phyloP scores from a whole-genome alignment of 2,329 filamentous ascomycete genomes.

The Clarireedia monteithiana region DNA sequence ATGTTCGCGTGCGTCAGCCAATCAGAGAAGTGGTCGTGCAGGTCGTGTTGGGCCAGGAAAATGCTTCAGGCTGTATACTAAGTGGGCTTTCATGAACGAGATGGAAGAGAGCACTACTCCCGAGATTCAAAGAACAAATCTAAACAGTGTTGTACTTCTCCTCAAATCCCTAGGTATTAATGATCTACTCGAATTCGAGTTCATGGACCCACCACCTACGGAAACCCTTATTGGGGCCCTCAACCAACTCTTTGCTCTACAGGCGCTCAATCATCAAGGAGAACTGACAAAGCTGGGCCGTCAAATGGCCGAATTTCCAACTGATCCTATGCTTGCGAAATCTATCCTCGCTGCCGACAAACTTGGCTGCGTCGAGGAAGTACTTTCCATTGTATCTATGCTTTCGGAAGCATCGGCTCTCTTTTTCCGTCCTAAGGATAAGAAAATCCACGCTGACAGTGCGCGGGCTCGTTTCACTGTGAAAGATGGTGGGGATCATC shows the following conservation, averaged over 20 bases:
- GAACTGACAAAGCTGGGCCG: constrained; percentile 85
- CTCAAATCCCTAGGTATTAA: constrained; percentile 89
- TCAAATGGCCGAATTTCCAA: constrained; percentile 92
- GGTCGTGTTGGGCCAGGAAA: constrained; percentile 89
- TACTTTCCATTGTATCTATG: constrained; percentile 91
- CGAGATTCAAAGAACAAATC: constrained; percentile 85
- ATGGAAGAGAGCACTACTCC: constrained; percentile 87
- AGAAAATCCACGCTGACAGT: constrained; percentile 91
- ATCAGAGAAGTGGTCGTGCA: constrained; percentile 86
- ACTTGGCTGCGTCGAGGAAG: constrained; percentile 87
- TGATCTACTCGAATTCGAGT: constrained; percentile 88
- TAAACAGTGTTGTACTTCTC: constrained; percentile 75
- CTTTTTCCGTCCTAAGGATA: constrained; percentile 93
- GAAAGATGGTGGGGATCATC: constrained; percentile 83
- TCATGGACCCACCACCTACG: constrained; percentile 87
- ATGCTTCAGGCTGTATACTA: constrained; percentile 89
- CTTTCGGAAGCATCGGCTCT: constrained; percentile 79
- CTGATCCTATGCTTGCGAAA: constrained; percentile 85
- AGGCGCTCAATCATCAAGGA: constrained; percentile 80
- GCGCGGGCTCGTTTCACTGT: constrained; percentile 83
- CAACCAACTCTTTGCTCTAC: constrained; percentile 85
- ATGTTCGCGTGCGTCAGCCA: constrained; percentile 84
- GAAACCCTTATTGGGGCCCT: constrained; percentile 84
- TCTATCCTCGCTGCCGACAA: constrained; percentile 82
- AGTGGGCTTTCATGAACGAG: constrained; percentile 90